A percentile compares a stretch with the other conserved stretches of the same genome.
Evolutionary conservation across 306 rosid species (phyloP).

Genomic region (Medicago truncatula): DNA sequence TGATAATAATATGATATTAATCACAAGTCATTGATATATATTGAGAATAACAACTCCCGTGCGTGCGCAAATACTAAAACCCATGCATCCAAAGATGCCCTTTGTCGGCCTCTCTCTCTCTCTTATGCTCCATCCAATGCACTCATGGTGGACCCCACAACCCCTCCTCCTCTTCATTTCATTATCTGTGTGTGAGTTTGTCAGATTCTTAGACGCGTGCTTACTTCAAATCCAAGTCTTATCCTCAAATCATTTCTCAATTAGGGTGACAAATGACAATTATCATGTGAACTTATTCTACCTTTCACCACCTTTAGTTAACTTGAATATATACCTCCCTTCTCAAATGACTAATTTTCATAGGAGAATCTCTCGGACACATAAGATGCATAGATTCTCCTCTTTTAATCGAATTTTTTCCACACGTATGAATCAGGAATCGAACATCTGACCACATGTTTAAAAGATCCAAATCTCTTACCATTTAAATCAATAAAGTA

Average conservation of each 20-base stretch:
- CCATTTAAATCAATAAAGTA: too few species aligned
- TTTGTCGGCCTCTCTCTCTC: conserved; percentile 61
- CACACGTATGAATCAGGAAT: too few species aligned
- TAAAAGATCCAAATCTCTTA: too few species aligned
- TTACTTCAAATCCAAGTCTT: conserved; percentile 9
- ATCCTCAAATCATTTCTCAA: conserved; percentile 1
- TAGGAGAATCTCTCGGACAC: too few species aligned
- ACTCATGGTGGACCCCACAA: conserved; percentile 33
- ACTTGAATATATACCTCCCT: too few species aligned
- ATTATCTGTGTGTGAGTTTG: background rate
- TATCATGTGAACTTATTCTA: conserved; percentile 25
- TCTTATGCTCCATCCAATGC: conserved; percentile 19
- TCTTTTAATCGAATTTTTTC: too few species aligned
- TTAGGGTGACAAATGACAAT: background rate
- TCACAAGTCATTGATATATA: too few species aligned
- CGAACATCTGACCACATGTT: too few species aligned
- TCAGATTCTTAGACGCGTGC: conserved; percentile 40
- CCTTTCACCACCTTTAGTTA: background rate
- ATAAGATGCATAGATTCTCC: too few species aligned
- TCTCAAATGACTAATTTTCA: too few species aligned
- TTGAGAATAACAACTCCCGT: background rate
- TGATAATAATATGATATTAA: background rate
- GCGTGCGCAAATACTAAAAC: conserved; percentile 30
- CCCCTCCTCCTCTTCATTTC: background rate
- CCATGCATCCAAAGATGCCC: conserved; percentile 78